Evolutionary conservation across 352 stramenopile genomes (phyloP), one percentile per base, ranked within the genome.

Genomic region (Phytophthora parvispora): DNA sequence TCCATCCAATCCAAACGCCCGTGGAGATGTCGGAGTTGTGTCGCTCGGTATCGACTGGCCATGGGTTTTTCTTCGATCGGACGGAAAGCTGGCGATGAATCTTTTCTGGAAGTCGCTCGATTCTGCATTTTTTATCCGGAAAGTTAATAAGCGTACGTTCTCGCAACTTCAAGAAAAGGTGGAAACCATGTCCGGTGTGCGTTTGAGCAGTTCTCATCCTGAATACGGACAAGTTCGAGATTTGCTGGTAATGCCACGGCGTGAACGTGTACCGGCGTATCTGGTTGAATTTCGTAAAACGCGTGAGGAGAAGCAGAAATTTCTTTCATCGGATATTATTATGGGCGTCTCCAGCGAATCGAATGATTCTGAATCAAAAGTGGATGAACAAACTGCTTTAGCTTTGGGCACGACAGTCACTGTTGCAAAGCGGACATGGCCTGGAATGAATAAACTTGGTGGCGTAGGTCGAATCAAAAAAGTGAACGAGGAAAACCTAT

Each of bases 21-120:
- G 38, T 59, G 32, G 53, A 59, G 66, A 72, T 60, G 22, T 15
- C 25, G 60, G 13, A 12, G 27, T 55, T 59, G 47, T 70, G 38
- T 63, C 63, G 1, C 38, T 85, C 9, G 85, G 77, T 25, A 69
- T 81, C 20, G 84, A 96, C 59, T 96, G 88, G 88, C 88, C 88
- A 9, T 96, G 88, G 88, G 74, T 83, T 12, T 94, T 89, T 50
- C 74, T 96, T 47, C 83, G 86, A 5, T 94, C 86, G 10, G 88
- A 96, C 29, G 88, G 84, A 40, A 96, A 96, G 64, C 64, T 96
- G 34, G 88, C 88, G 4, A 96, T 96, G 86, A 92, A 92, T n/a
- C 64, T 90, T 1, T 88, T 94, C 32, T 96, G 88, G 88, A 77
- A 81, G 28, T 89, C 86, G 12, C 74, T 96, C 6, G 85, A 93